Evolutionary conservation across 2,329 filamentous ascomycete genomes (phyloP), one percentile per base, ranked within the genome.

Genomic region (Bipolaris sorokiniana): DNA sequence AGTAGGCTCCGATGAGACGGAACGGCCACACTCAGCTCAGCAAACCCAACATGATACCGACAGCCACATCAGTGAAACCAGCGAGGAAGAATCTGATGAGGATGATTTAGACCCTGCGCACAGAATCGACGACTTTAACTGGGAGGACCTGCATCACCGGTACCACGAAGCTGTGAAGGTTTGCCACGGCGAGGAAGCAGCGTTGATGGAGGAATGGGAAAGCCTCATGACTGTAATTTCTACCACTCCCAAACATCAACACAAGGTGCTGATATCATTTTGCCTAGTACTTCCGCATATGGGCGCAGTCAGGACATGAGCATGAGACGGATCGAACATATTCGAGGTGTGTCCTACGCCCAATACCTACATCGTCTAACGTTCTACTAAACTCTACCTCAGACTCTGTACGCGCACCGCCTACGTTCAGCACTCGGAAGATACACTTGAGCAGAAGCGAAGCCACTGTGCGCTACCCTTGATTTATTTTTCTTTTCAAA

Each of bases 351-450:
- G 31, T 58, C 51, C 54, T 18, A 13, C 28, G 36, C 37, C 10
- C 20, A 23, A 15, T 22, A 3, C 36, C 28, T 9, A 48, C n/a
- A 9, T 37, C 37, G 22, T 28, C 6, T 13, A 31, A n/a, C n/a
- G 16, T 11, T 16, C 11, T 38, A 16, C 34, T 20, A 23, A 33
- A 37, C 47, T 51, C 51, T 31, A 10, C 46, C 44, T 9, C 60
- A 91, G 90, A 53, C 82, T 97, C 44, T 90, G 89, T 70, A 97
- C 93, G 2, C 87, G 92, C 60, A 87, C 89, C 73, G 82, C 86
- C 59, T 90, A 89, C 73, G 91, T 96, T 28, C 86, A 89, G 60
- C 81, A 91, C 41, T 86, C 89, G 0, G 93, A 97, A 73, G 80
- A 86, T 37, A 84, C 82, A 23, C 81, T 96, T 54, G 86, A 87